phyloP scores from a whole-genome alignment of 345 rosid genomes.

The Eucalyptus curtisii region DNA sequence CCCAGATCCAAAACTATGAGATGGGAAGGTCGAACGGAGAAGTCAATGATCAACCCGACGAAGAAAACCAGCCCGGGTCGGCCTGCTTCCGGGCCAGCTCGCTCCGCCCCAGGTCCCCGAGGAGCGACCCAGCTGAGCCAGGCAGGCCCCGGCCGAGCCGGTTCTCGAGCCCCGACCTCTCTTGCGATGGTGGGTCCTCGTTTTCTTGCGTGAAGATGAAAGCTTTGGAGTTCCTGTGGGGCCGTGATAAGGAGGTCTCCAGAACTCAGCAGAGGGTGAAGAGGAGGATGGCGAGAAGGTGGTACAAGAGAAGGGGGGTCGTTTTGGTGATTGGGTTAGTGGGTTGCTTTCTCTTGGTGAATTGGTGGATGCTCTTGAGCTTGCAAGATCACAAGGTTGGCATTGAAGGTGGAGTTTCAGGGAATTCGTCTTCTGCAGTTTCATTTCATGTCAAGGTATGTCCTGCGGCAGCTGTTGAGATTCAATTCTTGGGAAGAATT shows the following conservation, averaged over 20 bases:
- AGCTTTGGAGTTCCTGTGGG: background rate
- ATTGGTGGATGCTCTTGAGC: conserved; percentile 64
- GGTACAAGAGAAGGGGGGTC: conserved; percentile 34
- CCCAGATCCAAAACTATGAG: background rate
- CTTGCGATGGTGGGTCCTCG: background rate
- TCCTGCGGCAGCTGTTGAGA: background rate
- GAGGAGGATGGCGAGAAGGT: conserved; percentile 30
- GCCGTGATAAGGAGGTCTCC: background rate
- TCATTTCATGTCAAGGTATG: conserved; percentile 34
- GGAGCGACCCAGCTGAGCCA: background rate
- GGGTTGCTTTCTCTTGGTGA: conserved; percentile 54
- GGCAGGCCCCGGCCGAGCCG: conserved; percentile 9
- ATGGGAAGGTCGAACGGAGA: background rate
- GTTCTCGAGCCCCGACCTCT: conserved; percentile 14
- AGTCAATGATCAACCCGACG: background rate
- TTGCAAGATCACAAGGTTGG: conserved; percentile 40
- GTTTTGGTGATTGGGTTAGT: conserved; percentile 33
- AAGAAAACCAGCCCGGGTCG: background rate
- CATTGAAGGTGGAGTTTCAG: conserved; percentile 10
- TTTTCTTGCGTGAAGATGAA: background rate
- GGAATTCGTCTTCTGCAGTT: conserved; percentile 19
- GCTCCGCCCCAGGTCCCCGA: background rate
- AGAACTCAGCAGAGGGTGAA: conserved; percentile 7
- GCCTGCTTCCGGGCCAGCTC: background rate
- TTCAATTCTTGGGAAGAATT: background rate